Evolutionary conservation across 2,329 filamentous ascomycete genomes (phyloP).

Genomic region (Pseudodiploospora longispora): DNA sequence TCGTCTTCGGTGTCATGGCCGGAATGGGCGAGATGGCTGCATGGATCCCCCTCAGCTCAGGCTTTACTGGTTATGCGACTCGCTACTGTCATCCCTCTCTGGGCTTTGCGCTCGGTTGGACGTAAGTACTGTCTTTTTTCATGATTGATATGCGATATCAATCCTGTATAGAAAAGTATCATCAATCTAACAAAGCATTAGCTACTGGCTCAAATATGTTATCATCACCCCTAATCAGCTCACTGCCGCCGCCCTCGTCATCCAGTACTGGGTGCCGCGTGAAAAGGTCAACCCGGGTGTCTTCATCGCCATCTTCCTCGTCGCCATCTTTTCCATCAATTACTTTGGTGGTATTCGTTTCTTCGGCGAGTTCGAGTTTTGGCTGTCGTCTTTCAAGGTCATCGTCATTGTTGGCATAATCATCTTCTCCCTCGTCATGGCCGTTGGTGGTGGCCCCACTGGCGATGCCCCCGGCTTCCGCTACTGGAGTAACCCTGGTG

Average conservation of each 20-base stretch:
- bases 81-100: slow-evolving; percentile 75
- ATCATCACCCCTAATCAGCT: slow-evolving; percentile 81
- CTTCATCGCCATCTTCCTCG: slow-evolving; percentile 65
- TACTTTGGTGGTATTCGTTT: slow-evolving; percentile 54
- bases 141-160: too few species aligned
- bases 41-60: slow-evolving; percentile 69
- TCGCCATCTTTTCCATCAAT: slow-evolving; percentile 57
- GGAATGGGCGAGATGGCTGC: slow-evolving; percentile 78
- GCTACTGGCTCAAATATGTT: slow-evolving; percentile 70
- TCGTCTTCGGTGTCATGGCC: slow-evolving; percentile 77
- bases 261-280: slow-evolving; percentile 65
- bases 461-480: slow-evolving; percentile 55
- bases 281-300: slow-evolving; percentile 67
- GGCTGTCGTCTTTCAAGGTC: slow-evolving; percentile 60
- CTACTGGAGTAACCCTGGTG: slow-evolving; percentile 56
- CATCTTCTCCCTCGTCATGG: slow-evolving; percentile 54
- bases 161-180: too few species aligned
- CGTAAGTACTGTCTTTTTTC: slow-evolving; percentile 34
- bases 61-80: slow-evolving; percentile 74
- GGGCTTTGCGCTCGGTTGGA: slow-evolving; percentile 70
- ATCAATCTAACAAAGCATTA: slow-evolving; percentile 15
- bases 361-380: slow-evolving; percentile 59
- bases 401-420: slow-evolving; percentile 59
- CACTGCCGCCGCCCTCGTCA: slow-evolving; percentile 70
- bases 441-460: slow-evolving; percentile 57